Conservation (phyloP, 2,329 filamentous ascomycete species). For the Phyllosticta citrichinensis region DNA sequence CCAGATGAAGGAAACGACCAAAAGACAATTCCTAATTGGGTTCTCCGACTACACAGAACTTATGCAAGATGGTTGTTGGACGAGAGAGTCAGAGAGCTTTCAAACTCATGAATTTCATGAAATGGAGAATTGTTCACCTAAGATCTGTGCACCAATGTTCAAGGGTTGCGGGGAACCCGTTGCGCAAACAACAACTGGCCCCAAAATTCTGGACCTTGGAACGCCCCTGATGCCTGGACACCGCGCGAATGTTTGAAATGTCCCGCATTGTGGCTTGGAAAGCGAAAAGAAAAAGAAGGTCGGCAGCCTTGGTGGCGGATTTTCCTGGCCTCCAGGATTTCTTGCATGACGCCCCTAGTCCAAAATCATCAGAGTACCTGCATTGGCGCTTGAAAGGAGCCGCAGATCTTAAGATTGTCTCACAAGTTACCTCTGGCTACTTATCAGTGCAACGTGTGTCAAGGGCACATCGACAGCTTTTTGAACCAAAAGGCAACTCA, state of each 20-base stretch:
- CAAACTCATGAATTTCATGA: background rate
- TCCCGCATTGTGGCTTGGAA: background rate
- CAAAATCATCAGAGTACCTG: background rate
- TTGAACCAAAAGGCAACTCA: no score
- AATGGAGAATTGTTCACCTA: background rate
- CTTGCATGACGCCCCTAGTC: background rate
- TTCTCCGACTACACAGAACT: background rate
- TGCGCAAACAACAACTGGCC: background rate
- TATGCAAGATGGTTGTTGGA: constrained; percentile 7
- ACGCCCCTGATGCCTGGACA: background rate
- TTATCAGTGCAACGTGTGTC: no score
- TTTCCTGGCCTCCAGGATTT: background rate
- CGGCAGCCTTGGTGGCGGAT: background rate
- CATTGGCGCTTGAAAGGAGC: background rate
- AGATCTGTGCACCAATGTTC: background rate
- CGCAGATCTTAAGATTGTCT: background rate
- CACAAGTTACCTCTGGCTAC: background rate
- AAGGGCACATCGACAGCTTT: no score
- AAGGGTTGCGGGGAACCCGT: background rate
- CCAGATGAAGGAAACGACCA: background rate
- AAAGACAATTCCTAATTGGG: constrained; percentile 7
- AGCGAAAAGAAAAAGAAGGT: background rate
- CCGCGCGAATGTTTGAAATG: background rate
- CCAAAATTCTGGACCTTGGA: background rate
- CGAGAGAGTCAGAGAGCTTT: background rate